A percentile compares a stretch with the other conserved stretches of the same genome.
These are phyloP conservation scores for Aspergillus pseudotamarii DNA, from an alignment of 2,329 filamentous ascomycete species.

Conservation along the genomic window DNA sequence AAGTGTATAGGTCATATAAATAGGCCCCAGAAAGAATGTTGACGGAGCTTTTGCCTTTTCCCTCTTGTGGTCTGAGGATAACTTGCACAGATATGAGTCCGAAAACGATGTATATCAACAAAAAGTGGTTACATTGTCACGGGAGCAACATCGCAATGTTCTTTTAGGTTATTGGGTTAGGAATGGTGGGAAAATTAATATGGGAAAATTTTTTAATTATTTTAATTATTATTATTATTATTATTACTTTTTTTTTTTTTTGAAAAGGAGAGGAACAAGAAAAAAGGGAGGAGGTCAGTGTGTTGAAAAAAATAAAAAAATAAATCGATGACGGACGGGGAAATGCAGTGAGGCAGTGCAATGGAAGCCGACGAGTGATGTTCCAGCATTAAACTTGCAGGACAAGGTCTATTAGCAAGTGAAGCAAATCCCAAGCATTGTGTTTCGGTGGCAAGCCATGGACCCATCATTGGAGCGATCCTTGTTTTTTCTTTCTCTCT, in stretches of 20 bases:
- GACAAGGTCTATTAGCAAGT: slow-evolving; percentile 8
- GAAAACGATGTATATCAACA: neutral
- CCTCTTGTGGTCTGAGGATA: neutral
- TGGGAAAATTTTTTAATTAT: neutral
- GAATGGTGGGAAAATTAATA: neutral
- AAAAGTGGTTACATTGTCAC: neutral
- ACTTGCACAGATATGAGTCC: neutral
- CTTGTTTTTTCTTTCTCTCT: slow-evolving; percentile 1
- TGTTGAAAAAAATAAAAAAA: neutral
- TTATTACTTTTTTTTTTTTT: too few relatives aligned
- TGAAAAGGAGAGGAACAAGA: neutral
- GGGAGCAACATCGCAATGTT: neutral
- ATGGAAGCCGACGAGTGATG: slow-evolving; percentile 22
- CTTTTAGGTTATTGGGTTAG: neutral
- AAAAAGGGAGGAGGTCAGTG: neutral
- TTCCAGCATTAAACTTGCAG: slow-evolving; percentile 19
- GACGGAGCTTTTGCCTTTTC: neutral
- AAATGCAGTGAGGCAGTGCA: slow-evolving; percentile 37
- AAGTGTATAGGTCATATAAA: neutral
- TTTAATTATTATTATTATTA: too few relatives aligned
- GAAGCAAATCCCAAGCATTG: slow-evolving; percentile 8
- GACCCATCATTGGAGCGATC: neutral
- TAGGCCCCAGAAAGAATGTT: neutral
- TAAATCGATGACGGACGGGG: slow-evolving; percentile 6
- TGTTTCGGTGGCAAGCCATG: slow-evolving; percentile 6